Conservation (phyloP, 805 yeast species). For the Candida caryicola region DNA sequence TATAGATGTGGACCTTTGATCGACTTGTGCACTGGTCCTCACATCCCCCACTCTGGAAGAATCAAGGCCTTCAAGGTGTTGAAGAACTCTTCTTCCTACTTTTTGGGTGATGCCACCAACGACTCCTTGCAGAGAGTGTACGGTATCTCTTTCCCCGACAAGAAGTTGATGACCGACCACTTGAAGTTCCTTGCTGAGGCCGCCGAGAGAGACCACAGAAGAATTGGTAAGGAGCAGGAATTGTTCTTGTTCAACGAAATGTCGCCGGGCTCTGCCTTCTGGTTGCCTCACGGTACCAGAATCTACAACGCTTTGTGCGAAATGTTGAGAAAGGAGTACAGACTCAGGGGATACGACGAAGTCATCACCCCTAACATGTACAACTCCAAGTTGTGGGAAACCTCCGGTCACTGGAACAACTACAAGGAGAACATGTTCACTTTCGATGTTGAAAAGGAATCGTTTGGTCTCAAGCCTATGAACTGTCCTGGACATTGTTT, state of each 20-base stretch:
- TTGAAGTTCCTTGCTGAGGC: slow-evolving; percentile 94
- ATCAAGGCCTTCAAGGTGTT: slow-evolving; percentile 91
- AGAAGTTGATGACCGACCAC: slow-evolving; percentile 92
- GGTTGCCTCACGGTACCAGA: slow-evolving; percentile 99
- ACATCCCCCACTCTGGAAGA: slow-evolving; percentile 94
- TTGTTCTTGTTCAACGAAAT: slow-evolving; percentile 91
- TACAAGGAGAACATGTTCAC: slow-evolving; percentile 97
- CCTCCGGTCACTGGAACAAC: slow-evolving; percentile 98
- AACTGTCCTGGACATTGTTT: slow-evolving; percentile 92
- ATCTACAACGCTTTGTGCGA: slow-evolving; percentile 87
- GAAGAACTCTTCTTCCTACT: slow-evolving; percentile 95
- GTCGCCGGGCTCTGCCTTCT: slow-evolving; percentile 97
- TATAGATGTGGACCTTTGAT: slow-evolving; percentile 97
- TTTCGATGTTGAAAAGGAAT: slow-evolving; percentile 95
- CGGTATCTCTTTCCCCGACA: slow-evolving; percentile 98
- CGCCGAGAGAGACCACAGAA: slow-evolving; percentile 92
- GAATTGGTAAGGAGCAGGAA: slow-evolving; percentile 94
- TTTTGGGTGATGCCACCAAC: slow-evolving; percentile 87
- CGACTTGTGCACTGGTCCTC: slow-evolving; percentile 97
- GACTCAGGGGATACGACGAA: slow-evolving; percentile 93
- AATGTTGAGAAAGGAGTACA: slow-evolving; percentile 78
- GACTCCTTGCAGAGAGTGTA: slow-evolving; percentile 96
- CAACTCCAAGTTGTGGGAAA: slow-evolving; percentile 96
- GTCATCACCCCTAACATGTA: slow-evolving; percentile 99
- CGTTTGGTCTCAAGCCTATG: slow-evolving; percentile 92